These are phyloP conservation scores for Bacidia rubella DNA, from an alignment of 495 filamentous ascomycete species.

Conservation along the genomic window DNA sequence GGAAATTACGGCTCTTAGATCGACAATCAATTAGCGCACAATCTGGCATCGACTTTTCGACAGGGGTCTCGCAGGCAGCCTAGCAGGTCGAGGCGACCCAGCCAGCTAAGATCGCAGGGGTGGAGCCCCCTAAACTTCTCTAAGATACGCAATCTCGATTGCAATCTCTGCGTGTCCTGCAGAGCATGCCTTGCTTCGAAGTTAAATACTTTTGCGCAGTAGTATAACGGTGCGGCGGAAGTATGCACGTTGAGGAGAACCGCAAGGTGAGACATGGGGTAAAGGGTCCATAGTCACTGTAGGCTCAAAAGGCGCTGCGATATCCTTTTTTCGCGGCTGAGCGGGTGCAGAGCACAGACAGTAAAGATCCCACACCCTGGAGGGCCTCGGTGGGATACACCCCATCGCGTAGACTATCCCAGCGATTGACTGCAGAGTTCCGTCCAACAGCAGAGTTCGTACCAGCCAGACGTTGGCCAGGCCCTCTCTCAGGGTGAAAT, in stretches of 20 bases:
- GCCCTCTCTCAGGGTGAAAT: neutral
- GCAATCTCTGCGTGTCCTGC: neutral
- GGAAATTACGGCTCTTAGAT: neutral
- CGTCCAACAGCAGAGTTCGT: no score
- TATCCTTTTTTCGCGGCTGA: neutral
- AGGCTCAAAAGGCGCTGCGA: neutral
- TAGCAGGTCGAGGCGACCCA: neutral
- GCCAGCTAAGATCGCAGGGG: neutral
- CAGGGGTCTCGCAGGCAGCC: neutral
- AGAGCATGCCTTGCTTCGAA: neutral
- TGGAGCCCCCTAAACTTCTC: neutral
- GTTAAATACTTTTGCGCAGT: neutral
- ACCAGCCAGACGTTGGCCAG: no score
- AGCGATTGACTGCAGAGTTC: no score
- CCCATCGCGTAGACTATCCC: neutral
- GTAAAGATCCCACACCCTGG: neutral
- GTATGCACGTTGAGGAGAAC: neutral
- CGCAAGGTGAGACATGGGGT: neutral
- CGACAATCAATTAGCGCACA: neutral
- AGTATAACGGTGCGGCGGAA: neutral
- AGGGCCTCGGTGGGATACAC: neutral
- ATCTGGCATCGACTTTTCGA: neutral
- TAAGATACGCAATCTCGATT: no score
- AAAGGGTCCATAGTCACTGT: neutral
- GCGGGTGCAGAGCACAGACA: neutral